Evolutionary conservation across 345 rosid genomes (phyloP), one percentile per base, ranked within the genome.

Genomic region (Hibiscus tridactylites): DNA sequence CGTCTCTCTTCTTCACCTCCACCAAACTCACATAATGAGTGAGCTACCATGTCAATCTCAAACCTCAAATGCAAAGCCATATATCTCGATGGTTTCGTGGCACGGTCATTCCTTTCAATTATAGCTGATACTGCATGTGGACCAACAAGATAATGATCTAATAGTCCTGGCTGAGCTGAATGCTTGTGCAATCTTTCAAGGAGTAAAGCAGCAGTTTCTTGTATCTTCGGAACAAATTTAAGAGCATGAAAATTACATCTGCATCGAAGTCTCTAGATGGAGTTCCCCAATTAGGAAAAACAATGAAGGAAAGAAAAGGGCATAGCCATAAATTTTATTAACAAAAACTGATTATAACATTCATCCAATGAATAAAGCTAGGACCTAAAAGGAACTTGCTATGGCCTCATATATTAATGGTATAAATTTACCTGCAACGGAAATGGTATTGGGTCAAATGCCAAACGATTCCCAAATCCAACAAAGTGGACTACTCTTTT

Each of bases 41-140:
- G 99, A 79, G 99, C 98, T 37, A 92, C 93, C 99, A 92, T 92
- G 73, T 92, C 98, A 13, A 96, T 91, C 83, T 96, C 98, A 72
- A 92, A 92, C 75, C 99, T 84, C 74, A 96, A 82, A 77, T 92
- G 99, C 29, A 96, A 69, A 35, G 97, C 89, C 70, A 96, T 85
- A 80, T 88, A 95, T 82, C 73, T 89, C 35, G 96, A 85, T 76
- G 87, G 79, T 75, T 89, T 95, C 39, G 57, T 76, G 6, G 80
- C 63, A 67, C 54, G 84, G 70, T 77, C 79, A 0, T 57, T 68
- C 73, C 83, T 80, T 70, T 53, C 84, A 64, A 84, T 81, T 67
- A 75, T 56, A 31, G 82, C 80, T 42, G 83, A 77, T 8, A 90
- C 83, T 10, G 88, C 86, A 77, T 69, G 85, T 39, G 92, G 81